Conservation (phyloP, 1,284 basidiomycete species). For the Sanghuangporus baumii region DNA sequence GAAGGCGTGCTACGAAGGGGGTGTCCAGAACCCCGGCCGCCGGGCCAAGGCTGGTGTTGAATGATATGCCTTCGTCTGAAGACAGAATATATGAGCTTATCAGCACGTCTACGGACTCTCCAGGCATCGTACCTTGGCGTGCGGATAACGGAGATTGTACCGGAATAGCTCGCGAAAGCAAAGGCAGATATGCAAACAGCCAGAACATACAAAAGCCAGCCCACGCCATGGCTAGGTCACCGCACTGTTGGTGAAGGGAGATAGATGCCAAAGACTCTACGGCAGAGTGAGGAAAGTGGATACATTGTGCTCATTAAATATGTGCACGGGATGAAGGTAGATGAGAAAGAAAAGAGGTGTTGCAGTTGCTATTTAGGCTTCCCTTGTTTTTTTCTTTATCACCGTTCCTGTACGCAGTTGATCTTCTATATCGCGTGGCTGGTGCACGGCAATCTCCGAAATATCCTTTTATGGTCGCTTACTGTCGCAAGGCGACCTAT, state of each 20-base stretch:
- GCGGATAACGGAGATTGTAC: neutral
- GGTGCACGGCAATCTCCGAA: neutral
- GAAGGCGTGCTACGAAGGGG: constrained; percentile 47
- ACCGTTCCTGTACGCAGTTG: neutral
- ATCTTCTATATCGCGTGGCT: neutral
- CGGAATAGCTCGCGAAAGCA: neutral
- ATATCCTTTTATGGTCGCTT: neutral
- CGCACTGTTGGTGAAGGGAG: neutral
- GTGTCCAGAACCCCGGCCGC: constrained; percentile 47
- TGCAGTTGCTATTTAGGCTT: neutral
- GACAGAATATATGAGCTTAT: neutral
- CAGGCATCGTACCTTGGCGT: neutral
- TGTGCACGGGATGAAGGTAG: neutral
- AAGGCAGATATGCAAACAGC: neutral
- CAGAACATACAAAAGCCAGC: neutral
- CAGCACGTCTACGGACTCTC: too few relatives aligned
- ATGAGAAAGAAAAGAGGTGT: neutral
- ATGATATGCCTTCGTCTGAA: constrained; percentile 15
- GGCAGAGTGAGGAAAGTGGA: neutral
- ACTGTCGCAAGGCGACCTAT: neutral
- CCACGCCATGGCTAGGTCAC: neutral
- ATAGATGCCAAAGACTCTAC: neutral
- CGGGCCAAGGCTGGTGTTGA: constrained; percentile 46
- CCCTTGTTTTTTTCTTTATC: neutral
- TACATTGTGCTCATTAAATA: neutral